Evolutionary conservation across 2,329 filamentous ascomycete species (phyloP).

Genomic region (Hymenotorrendiella dingleyae): DNA sequence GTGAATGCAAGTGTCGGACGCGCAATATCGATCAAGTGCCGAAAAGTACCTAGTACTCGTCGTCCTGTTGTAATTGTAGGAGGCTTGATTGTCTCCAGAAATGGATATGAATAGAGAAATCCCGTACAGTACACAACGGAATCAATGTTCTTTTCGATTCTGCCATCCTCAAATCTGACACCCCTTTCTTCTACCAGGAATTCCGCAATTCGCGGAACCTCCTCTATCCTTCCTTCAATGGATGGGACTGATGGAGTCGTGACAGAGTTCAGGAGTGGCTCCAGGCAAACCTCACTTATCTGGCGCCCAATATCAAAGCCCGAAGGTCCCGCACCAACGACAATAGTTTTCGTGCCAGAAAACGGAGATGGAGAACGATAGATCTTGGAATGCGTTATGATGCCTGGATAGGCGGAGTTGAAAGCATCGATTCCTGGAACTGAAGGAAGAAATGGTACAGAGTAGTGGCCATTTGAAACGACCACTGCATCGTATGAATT

Average conservation of each 20-base stretch:
- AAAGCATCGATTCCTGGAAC: conserved; percentile 56
- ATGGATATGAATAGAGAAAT: conserved; percentile 81
- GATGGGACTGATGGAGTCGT: conserved; percentile 42
- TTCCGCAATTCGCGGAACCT: conserved; percentile 53
- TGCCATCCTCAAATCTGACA: conserved; percentile 61
- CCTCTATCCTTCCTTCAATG: conserved; percentile 35
- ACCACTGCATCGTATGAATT: conserved; percentile 62
- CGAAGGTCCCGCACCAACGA: conserved; percentile 80
- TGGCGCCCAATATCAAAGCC: conserved; percentile 79
- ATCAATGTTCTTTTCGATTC: conserved; percentile 62
- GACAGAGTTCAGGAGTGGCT: conserved; percentile 60
- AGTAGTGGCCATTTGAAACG: conserved; percentile 71
- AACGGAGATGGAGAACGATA: conserved; percentile 65
- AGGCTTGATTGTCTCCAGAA: conserved; percentile 46
- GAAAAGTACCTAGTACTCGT: conserved; percentile 66
- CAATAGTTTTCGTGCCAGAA: conserved; percentile 64
- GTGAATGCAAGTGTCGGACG: conserved; percentile 76
- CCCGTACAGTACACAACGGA: conserved; percentile 82
- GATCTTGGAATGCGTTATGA: conserved; percentile 71
- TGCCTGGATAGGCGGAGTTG: conserved; percentile 49
- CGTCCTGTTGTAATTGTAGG: conserved; percentile 62
- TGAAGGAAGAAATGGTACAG: conserved; percentile 59
- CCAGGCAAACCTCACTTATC: conserved; percentile 54
- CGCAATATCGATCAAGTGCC: conserved; percentile 70
- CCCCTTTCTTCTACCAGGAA: conserved; percentile 49